Evolutionary conservation across 352 stramenopile genomes (phyloP), one percentile per base, ranked within the genome.

Genomic region (Phytophthora megakarya): DNA sequence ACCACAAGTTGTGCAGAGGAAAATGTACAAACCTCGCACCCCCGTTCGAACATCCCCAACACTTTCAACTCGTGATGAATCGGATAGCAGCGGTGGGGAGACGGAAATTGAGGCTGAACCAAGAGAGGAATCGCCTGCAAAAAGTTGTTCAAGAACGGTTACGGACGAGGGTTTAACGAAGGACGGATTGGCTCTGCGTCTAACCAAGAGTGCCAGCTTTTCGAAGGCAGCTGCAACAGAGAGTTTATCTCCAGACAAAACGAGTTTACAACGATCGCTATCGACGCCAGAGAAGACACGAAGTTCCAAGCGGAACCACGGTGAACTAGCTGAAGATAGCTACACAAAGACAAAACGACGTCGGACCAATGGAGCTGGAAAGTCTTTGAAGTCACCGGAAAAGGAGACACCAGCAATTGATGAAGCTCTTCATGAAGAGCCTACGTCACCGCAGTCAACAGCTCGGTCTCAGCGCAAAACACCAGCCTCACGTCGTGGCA

Each of bases 31-130:
- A 45, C 72, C 74, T 10, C 69, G 67, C 15, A 53, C 39, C 6
- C 44, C 72, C 9, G 74, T 78, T 51, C 76, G 73, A 25, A 23
- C 64, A 21, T 75, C 78, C 4, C 61, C 72, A 23, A 55, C 68
- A 16, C 43, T 75, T 19, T 78, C 69, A 3, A 49, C 66, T 8
- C 52, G 48, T 22, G 61, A 67, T 7, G 65, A 75, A 9, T 70
- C 67, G 23, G 81, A 84, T 0, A 85, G 76, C 51, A 89, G 76
- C 59, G 78, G 76, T n/a, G 70, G 68, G 0, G 80, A 89, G 51
- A 91, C 80, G 3, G 81, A 91, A 33, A 79, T 88, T 13, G 81
- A 91, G 52, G 62, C 68, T 32, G 80, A 91, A 58, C 76, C 71
- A 18, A 78, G 76, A n/a, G 65, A 75, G 30, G 60, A 78, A 42